phyloP scores from a whole-genome alignment of 2,329 filamentous ascomycete genomes.

The Penicillium concentricum region DNA sequence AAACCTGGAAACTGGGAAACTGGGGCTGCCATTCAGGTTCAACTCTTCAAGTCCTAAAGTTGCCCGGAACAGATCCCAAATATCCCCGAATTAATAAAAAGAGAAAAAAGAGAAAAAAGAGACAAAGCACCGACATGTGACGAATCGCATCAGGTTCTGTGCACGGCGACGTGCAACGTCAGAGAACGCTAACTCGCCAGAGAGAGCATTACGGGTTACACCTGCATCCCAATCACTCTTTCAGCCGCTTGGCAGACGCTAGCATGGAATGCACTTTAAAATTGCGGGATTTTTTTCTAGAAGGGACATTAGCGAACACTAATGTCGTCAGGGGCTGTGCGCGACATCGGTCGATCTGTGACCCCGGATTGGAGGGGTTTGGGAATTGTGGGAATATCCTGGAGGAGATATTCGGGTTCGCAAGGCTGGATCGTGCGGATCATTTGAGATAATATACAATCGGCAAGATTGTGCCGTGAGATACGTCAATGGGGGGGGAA shows the following conservation, averaged over 20 bases:
- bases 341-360: constrained; percentile 5
- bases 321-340: constrained; percentile 14
- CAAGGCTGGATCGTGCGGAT: constrained; percentile 2
- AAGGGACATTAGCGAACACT: constrained; percentile 14
- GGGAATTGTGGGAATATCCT: background rate
- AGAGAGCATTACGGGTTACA: background rate
- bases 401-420: background rate
- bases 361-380: constrained; percentile 3
- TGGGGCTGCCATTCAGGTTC: background rate
- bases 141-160: background rate
- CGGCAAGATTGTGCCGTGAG: constrained; percentile 6
- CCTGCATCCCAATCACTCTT: background rate
- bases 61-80: background rate
- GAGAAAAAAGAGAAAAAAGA: background rate
- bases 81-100: background rate
- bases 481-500: background rate
- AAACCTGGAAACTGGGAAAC: background rate
- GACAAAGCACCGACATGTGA: background rate
- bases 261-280: background rate
- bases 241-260: constrained; percentile 5
- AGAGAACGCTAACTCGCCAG: background rate
- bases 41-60: background rate
- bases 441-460: background rate
- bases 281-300: constrained; percentile 24
- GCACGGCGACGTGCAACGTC: background rate